Conservation (phyloP, 805 yeast genomes). For the Metschnikowia continentalis region DNA sequence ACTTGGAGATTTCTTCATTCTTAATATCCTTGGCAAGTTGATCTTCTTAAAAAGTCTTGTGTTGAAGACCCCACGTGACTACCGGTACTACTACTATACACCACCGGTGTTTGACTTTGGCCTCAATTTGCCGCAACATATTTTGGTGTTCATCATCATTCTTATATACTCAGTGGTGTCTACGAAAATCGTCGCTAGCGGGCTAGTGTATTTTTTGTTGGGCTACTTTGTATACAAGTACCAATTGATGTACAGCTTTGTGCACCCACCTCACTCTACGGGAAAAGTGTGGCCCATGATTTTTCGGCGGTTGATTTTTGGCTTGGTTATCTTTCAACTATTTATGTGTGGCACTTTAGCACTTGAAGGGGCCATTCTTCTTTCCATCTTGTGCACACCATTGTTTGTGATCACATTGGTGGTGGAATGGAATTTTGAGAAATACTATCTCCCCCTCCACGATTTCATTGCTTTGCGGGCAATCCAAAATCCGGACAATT, state of each 20-base stretch:
- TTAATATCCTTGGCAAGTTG: conserved; percentile 37
- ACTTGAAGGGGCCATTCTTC: conserved; percentile 50
- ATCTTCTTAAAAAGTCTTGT: conserved; percentile 37
- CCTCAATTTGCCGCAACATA: conserved; percentile 57
- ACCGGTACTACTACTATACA: conserved; percentile 48
- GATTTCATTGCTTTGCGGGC: conserved; percentile 58
- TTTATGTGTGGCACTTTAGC: conserved; percentile 64
- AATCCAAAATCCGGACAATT: conserved; percentile 41
- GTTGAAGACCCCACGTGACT: conserved; percentile 48
- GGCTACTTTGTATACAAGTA: conserved; percentile 61
- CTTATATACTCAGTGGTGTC: conserved; percentile 58
- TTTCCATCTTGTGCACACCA: conserved; percentile 48
- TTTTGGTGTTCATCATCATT: conserved; percentile 54
- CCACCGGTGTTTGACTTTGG: conserved; percentile 62
- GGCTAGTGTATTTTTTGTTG: conserved; percentile 50
- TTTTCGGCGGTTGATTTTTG: conserved; percentile 51
- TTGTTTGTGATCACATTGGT: conserved; percentile 43
- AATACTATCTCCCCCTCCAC: conserved; percentile 50
- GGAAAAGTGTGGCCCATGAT: conserved; percentile 68
- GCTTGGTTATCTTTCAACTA: conserved; percentile 52
- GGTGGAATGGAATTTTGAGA: conserved; percentile 48
- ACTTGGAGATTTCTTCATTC: conserved; percentile 47
- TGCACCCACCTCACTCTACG: conserved; percentile 62
- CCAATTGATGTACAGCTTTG: conserved; percentile 56
- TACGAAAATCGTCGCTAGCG: conserved; percentile 56